phyloP scores from a whole-genome alignment of 257 asterid species.

The Schizonepeta tenuifolia region DNA sequence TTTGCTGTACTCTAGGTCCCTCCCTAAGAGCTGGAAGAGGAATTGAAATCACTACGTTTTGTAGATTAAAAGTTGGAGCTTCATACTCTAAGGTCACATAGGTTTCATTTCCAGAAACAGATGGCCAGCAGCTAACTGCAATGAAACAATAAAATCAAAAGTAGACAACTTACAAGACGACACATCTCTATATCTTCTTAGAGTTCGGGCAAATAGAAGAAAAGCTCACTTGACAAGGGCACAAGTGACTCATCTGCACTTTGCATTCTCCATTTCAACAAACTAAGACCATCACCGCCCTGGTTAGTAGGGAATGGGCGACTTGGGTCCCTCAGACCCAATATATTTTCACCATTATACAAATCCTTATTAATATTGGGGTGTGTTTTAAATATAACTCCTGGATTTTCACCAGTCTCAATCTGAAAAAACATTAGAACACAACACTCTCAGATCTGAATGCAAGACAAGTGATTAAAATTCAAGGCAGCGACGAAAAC shows the following conservation, averaged over 20 bases:
- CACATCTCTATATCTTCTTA: background rate
- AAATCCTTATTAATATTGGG: constrained; percentile 91
- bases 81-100: constrained; percentile 90
- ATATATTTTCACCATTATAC: constrained; percentile 72
- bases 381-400: constrained; percentile 83
- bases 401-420: constrained; percentile 81
- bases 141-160: constrained; percentile 27
- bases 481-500: constrained; percentile 15
- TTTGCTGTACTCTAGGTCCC: constrained; percentile 77
- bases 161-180: constrained; percentile 14
- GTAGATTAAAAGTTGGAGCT: constrained; percentile 78
- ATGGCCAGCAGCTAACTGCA: constrained; percentile 96
- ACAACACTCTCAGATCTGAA: constrained; percentile 10
- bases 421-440: constrained; percentile 54
- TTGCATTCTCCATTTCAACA: constrained; percentile 96
- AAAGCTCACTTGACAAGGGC: constrained; percentile 81
- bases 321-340: constrained; percentile 82
- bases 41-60: constrained; percentile 86
- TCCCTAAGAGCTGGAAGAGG: constrained; percentile 97
- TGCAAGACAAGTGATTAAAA: constrained; percentile 14
- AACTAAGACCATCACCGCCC: constrained; percentile 79
- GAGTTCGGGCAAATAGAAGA: constrained; percentile 11
- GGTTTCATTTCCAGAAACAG: constrained; percentile 90
- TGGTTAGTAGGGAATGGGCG: constrained; percentile 84
- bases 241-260: constrained; percentile 80